A percentile compares a stretch with the other conserved stretches of the same genome.
phyloP scores from a whole-genome alignment of 2,329 filamentous ascomycete genomes.

The Botrytis galanthina region DNA sequence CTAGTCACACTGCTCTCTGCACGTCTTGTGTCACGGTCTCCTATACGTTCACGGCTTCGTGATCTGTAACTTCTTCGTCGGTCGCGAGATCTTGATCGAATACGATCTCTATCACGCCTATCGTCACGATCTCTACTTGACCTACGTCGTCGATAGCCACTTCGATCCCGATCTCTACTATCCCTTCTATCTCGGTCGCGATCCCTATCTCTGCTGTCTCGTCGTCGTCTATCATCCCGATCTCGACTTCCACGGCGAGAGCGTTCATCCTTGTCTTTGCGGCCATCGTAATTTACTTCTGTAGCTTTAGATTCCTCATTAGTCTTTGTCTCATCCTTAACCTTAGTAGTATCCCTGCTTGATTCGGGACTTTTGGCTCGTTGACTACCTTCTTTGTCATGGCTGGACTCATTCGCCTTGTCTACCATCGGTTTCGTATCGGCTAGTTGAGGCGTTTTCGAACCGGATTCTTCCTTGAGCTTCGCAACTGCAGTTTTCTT shows the following conservation, averaged over 20 bases:
- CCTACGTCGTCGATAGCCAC: conserved; percentile 33
- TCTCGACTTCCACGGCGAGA: conserved; percentile 19
- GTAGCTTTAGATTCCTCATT: conserved; percentile 6
- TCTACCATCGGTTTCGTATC: conserved; percentile 13
- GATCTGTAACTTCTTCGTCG: conserved; percentile 32
- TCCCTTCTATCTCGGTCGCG: conserved; percentile 33
- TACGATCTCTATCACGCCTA: conserved; percentile 28
- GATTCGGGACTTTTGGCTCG: conserved; percentile 13
- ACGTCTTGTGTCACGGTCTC: conserved; percentile 29
- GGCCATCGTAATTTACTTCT: conserved; percentile 8
- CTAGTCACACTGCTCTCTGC: conserved; percentile 19
- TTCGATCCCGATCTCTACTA: conserved; percentile 31
- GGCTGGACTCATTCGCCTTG: conserved; percentile 23
- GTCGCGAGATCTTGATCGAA: conserved; percentile 27
- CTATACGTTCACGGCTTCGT: conserved; percentile 29
- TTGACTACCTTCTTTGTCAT: conserved; percentile 23
- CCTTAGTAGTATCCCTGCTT: neutral
- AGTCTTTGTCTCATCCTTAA: conserved; percentile 8
- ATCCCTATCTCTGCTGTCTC: conserved; percentile 24
- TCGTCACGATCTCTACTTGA: conserved; percentile 36
- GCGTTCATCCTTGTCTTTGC: conserved; percentile 23
- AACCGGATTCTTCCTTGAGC: conserved; percentile 27
- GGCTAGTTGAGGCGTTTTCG: conserved; percentile 27
- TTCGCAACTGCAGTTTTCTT: conserved; percentile 30
- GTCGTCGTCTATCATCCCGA: conserved; percentile 22